Evolutionary conservation across 768 basidiomycete species (phyloP).

Genomic region (Xerocomellus intermedius): DNA sequence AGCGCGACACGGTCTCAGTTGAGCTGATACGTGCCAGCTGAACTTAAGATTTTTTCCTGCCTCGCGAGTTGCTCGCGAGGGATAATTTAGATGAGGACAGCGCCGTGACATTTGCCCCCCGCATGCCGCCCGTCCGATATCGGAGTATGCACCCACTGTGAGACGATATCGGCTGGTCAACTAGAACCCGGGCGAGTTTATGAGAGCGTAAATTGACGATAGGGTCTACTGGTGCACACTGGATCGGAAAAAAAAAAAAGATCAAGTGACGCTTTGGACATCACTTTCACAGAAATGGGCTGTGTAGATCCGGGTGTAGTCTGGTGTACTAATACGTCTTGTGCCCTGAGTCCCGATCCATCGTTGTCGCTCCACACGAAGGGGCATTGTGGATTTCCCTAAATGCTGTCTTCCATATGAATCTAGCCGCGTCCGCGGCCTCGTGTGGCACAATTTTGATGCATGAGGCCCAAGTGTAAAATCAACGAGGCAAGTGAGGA

Average conservation of each 20-base stretch:
- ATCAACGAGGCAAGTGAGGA: conserved; percentile 5
- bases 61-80: neutral
- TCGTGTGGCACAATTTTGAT: conserved; percentile 12
- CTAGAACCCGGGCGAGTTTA: neutral
- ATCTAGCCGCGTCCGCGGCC: conserved; percentile 20
- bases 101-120: conserved; percentile 1
- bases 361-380: conserved; percentile 3
- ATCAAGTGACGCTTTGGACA: neutral
- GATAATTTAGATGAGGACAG: neutral
- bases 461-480: conserved; percentile 1
- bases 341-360: neutral
- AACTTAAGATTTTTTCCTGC: neutral
- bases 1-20: neutral
- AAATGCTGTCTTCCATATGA: no score
- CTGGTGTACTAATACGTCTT: no score
- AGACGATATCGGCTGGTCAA: neutral
- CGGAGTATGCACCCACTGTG: conserved; percentile 7
- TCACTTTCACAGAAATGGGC: neutral
- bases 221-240: neutral
- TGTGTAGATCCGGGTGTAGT: neutral
- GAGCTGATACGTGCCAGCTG: neutral
- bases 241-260: conserved; percentile 4
- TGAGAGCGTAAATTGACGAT: conserved; percentile 7
- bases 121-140: neutral
- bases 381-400: neutral